Base-by-base conservation (phyloP, 805 yeast genomes). In the Nakazawaea holstii region DNA sequence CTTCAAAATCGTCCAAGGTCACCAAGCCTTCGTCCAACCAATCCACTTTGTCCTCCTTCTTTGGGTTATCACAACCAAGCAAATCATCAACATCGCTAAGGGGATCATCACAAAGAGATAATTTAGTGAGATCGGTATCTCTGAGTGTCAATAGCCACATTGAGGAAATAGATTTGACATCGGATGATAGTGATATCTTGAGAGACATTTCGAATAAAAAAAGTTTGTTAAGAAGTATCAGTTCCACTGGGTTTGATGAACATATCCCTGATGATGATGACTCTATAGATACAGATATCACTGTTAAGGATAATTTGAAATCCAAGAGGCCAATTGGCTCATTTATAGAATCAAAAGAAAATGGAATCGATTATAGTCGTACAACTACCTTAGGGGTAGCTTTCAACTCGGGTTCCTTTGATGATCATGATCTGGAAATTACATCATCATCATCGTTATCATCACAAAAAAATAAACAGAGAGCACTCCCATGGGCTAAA, bases 401-500 rank as follows among this genome's bases (percentile, higher is more conserved):
- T 20, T 20, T 20, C 24, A 20, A 20, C 24, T 20, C 24, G 24
- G 24, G 24, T 20, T 20, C 24, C 24, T 20, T 20, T 20, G 24
- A 20, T 20, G 24, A 20, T 20, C 3, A 20, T 20, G 24, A 20
- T 3, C 24, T 20, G 24, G 24, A 10, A 1, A 35, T 15, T 9
- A 9, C 37, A n/a, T 35, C 37, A 26, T 26, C 28, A 35, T n/a
- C 20, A 20, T 37, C 40, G 1, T 13, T 5, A 4, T 39, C 41
- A 15, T 30, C 35, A 10, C 35, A 20, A 15, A 14, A 27, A 15
- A 14, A 27, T 27, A 39, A 20, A n/a, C 41, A 43, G 29, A 37
- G 45, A 13, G 7, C 30, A 4, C 24, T 45, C 6, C 49, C 49
- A 10, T 45, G 49, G 49, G 40, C 40, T n/a, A 40, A 26, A n/a